Evolutionary conservation across 139 green algal species (phyloP).

Genomic region (Tetradesmus obliquus): DNA sequence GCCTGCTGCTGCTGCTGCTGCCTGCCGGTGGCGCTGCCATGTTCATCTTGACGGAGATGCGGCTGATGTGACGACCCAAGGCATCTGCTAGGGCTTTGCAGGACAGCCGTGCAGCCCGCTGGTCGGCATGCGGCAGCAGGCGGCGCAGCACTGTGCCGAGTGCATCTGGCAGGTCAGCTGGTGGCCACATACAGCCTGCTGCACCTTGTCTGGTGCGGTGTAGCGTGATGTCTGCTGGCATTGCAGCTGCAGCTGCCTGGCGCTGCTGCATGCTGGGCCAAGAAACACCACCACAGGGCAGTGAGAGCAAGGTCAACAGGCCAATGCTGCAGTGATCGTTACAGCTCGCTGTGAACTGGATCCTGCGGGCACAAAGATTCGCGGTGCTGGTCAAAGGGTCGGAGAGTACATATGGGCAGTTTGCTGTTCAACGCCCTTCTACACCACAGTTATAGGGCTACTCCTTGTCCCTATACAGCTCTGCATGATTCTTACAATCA

Average conservation of each 20-base stretch:
- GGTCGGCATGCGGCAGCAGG: neutral
- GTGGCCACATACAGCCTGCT: neutral
- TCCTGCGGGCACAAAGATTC: too few species aligned
- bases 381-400: too few species aligned
- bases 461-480: too few species aligned
- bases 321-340: too few species aligned
- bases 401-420: too few species aligned
- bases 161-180: neutral
- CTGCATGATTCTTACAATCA: too few species aligned
- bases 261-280: neutral
- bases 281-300: too few species aligned
- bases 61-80: neutral
- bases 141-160: neutral
- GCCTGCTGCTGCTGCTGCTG: slow-evolving; percentile 3
- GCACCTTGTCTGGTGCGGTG: neutral
- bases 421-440: too few species aligned
- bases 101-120: neutral
- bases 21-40: neutral
- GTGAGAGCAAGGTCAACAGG: too few species aligned
- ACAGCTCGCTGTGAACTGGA: too few species aligned
- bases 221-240: neutral
- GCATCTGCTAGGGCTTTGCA: neutral
- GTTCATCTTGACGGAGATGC: neutral
- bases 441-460: too few species aligned
- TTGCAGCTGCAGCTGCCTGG: neutral